Evolutionary conservation across 495 filamentous ascomycete species (phyloP), one percentile per base, ranked within the genome.

Genomic region (Hypoxylon cercidicola): DNA sequence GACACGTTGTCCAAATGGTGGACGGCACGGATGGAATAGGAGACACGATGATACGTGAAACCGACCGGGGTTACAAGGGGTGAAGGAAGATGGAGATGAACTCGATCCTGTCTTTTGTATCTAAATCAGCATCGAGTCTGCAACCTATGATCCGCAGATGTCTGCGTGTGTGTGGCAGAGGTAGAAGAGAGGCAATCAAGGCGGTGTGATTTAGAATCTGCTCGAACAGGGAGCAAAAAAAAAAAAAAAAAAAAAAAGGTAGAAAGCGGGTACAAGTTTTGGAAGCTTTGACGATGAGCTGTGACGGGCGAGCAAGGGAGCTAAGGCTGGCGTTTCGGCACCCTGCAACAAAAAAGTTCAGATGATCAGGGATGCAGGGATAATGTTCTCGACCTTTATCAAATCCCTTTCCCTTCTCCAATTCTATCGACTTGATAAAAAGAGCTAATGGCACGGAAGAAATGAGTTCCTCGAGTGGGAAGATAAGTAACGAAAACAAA

Each of bases 261-360:
- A 25, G 55, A 60, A 65, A 66, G 56, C 39, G 56, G 62, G 39
- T 66, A 60, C 37, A 13, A 13, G 25, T 37, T 49, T 55, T 37
- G 9, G 56, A 66, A 66, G 51, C 56, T 56, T 67, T 67, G 64
- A 62, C 41, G 57, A 57, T 67, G 37, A 25, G 51, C 40, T 48
- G 39, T 30, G 45, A 53, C 48, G 12, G 25, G 18, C 9, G 25
- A 39, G 55, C 4, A 32, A 32, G 30, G 20, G 48, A 66, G 58
- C 64, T 67, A 62, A 58, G 41, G 64, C 39, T 52, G 39, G 46
- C 23, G 64, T 67, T 67, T 67, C 58, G 48, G 12, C 57, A 54
- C 53, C 53, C 46, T 67, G 64, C 45, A 55, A 54, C 57, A 2
- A 62, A 55, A 58, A 60, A 39, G 44, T 28, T 28, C 25, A 49